Base-by-base conservation (phyloP, 768 basidiomycete genomes). In the Amanita subjunquillea region DNA sequence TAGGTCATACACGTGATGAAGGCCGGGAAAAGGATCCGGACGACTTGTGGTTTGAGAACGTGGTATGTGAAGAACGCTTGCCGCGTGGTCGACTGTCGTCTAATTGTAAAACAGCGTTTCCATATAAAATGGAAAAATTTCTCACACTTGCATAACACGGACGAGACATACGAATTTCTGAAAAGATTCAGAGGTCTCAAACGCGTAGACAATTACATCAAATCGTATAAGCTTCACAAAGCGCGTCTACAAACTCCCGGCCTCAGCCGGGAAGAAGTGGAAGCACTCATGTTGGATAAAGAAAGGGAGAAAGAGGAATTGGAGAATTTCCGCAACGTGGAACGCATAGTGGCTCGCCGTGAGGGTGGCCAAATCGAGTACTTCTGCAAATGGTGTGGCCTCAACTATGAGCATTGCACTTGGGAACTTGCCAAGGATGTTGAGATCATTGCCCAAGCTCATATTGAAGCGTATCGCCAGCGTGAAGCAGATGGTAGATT, bases 41-140 rank as follows among this genome's bases (percentile, higher is more conserved):
- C 44, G 93, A 96, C 62, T 66, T 87, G 44, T 95, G 91, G 78
- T 85, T 83, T 55, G 83, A 84, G 58, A 96, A 96, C 63, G 78
- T 95, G 59, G 93, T 92, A 66, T 51, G 77, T 66, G 22, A 27
- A 49, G n/a, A 17, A 9, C 15, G 27, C 51, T 55, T 44, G 48
- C 52, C 42, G 55, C 54, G 12, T 38, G 29, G 40, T 51, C 51
- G 23, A 49, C n/a, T 15, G 22, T 10, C 17, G 5, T 55, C 58
- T 3, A 13, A 51, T 51, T 30, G n/a, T 12, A 34, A 17, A 40
- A 8, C 63, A 96, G 93, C 92, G 93, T 48, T 99, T 87, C 74
- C 92, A 97, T 65, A 93, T 99, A 75, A 99, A 99, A 69, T 99
- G 96, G 96, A 97, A 98, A 69, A 84, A 83, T 60, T 98, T 93